Evolutionary conservation across 148 eudicot genomes (phyloP).

Genomic region (Vaccinium darrowii): DNA sequence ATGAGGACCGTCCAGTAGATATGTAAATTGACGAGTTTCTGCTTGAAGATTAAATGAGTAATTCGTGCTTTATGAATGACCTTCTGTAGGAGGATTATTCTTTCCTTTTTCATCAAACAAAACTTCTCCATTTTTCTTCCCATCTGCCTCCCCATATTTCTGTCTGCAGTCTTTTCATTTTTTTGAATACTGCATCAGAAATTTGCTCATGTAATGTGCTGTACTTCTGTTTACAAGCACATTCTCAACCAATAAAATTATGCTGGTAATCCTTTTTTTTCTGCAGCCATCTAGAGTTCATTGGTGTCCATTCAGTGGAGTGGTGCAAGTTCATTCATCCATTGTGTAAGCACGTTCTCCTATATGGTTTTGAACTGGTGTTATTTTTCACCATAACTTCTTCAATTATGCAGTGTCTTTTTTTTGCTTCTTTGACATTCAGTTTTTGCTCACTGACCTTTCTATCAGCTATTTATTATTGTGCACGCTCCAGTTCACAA

Average conservation of each 20-base stretch:
- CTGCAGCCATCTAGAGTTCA: constrained; percentile 34
- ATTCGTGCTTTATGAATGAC: neutral
- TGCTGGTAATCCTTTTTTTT: neutral
- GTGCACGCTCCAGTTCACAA: neutral
- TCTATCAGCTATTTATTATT: neutral
- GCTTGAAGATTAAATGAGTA: neutral
- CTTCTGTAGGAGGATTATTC: neutral
- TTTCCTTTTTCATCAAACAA: neutral
- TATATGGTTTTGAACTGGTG: neutral
- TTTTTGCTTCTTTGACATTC: neutral
- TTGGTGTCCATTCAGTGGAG: constrained; percentile 34
- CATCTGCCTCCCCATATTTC: neutral
- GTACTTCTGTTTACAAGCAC: neutral
- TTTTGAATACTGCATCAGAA: neutral
- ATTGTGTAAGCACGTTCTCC: constrained; percentile 28
- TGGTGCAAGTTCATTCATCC: constrained; percentile 20
- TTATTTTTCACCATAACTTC: neutral
- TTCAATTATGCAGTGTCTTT: neutral
- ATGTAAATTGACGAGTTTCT: neutral
- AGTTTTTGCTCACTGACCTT: neutral
- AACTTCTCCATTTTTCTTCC: neutral
- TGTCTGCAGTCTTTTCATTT: neutral
- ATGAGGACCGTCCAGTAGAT: neutral
- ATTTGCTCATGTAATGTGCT: neutral
- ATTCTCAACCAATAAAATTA: neutral